Evolutionary conservation across 108 stramenopile species (phyloP), one percentile per base, ranked within the genome.

Genomic region (Fragilaria crotonensis): DNA sequence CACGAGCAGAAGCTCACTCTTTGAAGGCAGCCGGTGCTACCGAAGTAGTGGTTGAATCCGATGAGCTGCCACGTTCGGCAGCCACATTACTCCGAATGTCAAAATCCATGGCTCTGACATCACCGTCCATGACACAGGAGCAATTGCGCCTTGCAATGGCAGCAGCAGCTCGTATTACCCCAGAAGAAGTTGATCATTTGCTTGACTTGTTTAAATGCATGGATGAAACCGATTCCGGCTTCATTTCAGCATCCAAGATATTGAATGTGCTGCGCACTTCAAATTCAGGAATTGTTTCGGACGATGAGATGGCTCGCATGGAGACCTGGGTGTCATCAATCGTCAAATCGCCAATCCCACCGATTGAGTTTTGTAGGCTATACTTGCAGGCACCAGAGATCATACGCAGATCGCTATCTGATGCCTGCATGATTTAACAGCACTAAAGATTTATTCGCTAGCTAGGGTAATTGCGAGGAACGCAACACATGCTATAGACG

Each of bases 31-130:
- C 70, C 25, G 80, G 84, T 17, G 80, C 80, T 9, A 79, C 78
- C 1, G 76, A 79, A 47, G 76, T 74, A 20, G 62, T 84, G 45
- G 77, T 80, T 0, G 83, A 84, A 44, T 68, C 53, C 22, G 79
- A 84, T 60, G 83, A 84, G 44, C 46, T 84, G 57, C 49, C 79
- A 17, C 54, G 77, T 27, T 77, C 75, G 18, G 67, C 74, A 7
- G 51, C 60, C 28, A 50, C 62, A 19, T 55, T 84, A 18, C 26
- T 84, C 59, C 32, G 36, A 25, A 52, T 17, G 49, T 51, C 56
- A 31, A 51, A 26, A 1, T 51, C 20, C 58, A 59, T 33, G 4
- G 55, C 17, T 45, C 29, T 11, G 49, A 33, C 32, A 18, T 23
- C 26, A 1, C 51, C 9, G 18, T 25, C 23, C 23, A n/a, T n/a